Evolutionary conservation across 2,329 filamentous ascomycete species (phyloP).

Genomic region (Fusarium udum): DNA sequence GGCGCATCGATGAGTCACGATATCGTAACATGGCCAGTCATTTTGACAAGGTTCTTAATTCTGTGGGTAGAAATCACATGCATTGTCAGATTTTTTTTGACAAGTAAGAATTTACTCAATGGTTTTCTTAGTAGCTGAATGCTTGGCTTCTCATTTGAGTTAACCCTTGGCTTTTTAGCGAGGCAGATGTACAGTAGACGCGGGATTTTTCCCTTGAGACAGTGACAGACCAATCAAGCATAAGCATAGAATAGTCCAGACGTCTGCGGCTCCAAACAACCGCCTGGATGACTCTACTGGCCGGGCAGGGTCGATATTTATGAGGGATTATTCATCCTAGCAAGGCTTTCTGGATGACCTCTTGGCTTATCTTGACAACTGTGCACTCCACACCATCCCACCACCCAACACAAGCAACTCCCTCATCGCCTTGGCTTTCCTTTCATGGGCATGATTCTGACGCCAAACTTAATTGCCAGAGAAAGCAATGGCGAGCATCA

Average conservation of each 20-base stretch:
- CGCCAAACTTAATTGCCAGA: not conserved
- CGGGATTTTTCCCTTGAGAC: not conserved
- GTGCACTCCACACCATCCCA: not conserved
- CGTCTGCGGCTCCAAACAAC: not conserved
- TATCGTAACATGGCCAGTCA: too few species aligned
- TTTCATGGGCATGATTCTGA: not conserved
- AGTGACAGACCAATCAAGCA: not conserved
- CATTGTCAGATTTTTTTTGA: not conserved
- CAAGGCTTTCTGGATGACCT: not conserved
- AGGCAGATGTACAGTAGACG: not conserved
- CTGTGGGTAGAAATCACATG: not conserved
- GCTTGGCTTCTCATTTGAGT: not conserved
- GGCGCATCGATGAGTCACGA: not conserved
- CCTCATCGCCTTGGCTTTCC: not conserved
- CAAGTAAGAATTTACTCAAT: not conserved
- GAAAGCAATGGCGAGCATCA: not conserved
- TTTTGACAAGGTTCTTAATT: not conserved
- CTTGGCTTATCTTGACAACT: not conserved
- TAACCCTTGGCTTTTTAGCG: not conserved
- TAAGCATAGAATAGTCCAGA: not conserved
- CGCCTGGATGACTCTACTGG: not conserved
- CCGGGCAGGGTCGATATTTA: not conserved
- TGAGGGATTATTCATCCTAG: not conserved
- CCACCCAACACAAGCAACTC: not conserved
- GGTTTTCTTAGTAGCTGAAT: not conserved